Base-by-base conservation (phyloP, 768 basidiomycete species). In the Trametes coccinea region DNA sequence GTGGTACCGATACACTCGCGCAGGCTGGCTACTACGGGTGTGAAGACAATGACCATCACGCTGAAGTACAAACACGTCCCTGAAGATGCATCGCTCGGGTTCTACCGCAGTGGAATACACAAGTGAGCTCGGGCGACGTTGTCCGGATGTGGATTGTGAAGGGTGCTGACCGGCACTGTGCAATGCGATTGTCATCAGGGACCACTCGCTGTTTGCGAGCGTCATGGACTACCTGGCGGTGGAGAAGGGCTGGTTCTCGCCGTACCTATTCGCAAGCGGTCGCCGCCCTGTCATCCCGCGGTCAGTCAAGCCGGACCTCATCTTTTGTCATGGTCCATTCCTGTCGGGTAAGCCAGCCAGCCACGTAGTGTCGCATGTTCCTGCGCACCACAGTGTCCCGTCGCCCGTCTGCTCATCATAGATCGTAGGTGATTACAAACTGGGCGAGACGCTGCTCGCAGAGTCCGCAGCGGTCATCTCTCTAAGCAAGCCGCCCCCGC, bases 231-330 rank as follows among this genome's bases (percentile, higher is more conserved):
- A 87, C 59, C 73, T 88, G 46, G 78, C 84, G 2, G 74, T 84
- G 3, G 82, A 84, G 71, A 86, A 87, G 70, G 86, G 85, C 13
- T 87, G 87, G 86, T 87, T 87, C 72, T 83, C 80, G 11, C 85
- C 85, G 0, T 86, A 87, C 68, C 75, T 87, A 2, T 88, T 85
- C 67, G 84, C 85, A 4, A 86, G 84, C 59, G 78, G 77, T 2
- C 79, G 83, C 9, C 72, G 85, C 49, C 86, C 86, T 6, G 77
- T 83, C 67, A 87, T 86, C 56, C 85, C 83, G 0, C 77, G 86
- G 43, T 77, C 78, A 27, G 82, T 87, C 80, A 85, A 79, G 70
- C 86, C 87, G 30, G 87, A 88, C 70, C 74, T 88, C 8, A 72
- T 86, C 10, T 87, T 87, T 67, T 86, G 82, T 59, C 84, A 88